These are phyloP conservation scores for Phylloporus rhodoxanthus DNA, from an alignment of 768 basidiomycete species.

Conservation along the genomic window DNA sequence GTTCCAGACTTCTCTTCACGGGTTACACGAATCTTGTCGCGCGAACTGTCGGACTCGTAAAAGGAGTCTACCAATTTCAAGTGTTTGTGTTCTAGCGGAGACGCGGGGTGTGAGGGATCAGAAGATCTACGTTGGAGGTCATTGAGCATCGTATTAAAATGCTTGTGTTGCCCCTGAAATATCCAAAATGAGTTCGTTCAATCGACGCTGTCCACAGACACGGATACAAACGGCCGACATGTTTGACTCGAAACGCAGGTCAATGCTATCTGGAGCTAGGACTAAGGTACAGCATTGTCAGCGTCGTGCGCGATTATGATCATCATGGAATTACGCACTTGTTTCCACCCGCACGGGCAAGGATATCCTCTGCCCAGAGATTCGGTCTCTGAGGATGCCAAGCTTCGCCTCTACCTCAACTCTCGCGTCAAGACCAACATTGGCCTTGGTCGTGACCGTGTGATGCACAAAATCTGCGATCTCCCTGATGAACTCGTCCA, in stretches of 20 bases:
- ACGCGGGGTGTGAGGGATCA: conserved; percentile 46
- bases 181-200: conserved; percentile 8
- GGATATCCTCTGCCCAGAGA: conserved; percentile 48
- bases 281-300: conserved; percentile 42
- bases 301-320: not conserved
- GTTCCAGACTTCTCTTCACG: conserved; percentile 65
- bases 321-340: conserved; percentile 47
- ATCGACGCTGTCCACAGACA: conserved; percentile 2
- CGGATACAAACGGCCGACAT: conserved; percentile 71
- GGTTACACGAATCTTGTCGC: conserved; percentile 74
- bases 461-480: conserved; percentile 85
- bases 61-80: conserved; percentile 76
- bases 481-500: conserved; percentile 90
- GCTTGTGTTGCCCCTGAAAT: conserved; percentile 74
- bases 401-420: conserved; percentile 93
- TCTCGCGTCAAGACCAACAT: conserved; percentile 40
- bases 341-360: conserved; percentile 80
- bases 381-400: conserved; percentile 62
- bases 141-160: conserved; percentile 86
- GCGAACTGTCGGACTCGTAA: conserved; percentile 42
- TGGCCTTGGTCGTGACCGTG: conserved; percentile 53
- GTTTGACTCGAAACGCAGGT: conserved; percentile 83
- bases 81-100: conserved; percentile 70
- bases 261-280: conserved; percentile 51
- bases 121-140: conserved; percentile 56